Conservation (phyloP, 306 rosid species). For the Canavalia ensiformis region DNA sequence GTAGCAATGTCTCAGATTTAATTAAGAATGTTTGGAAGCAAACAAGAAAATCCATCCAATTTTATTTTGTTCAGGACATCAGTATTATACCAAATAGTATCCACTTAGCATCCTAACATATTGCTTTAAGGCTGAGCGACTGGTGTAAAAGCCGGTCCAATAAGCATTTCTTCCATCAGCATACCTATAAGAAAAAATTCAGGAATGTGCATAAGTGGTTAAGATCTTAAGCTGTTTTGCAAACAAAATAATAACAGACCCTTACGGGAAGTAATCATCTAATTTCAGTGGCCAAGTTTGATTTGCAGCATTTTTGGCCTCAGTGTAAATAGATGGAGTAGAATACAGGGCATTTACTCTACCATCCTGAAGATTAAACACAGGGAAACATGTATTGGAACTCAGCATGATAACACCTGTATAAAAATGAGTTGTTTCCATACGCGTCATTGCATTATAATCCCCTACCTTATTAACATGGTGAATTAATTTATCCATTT, state of each 20-base stretch:
- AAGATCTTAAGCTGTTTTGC: constrained; percentile 6
- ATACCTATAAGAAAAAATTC: constrained; percentile 65
- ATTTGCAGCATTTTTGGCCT: constrained; percentile 82
- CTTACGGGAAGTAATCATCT: constrained; percentile 94
- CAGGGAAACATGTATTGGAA: constrained; percentile 34
- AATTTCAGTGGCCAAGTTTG: constrained; percentile 88
- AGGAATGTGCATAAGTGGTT: constrained; percentile 26
- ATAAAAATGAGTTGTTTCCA: background rate
- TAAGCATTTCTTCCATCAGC: constrained; percentile 74
- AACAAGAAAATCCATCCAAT: constrained; percentile 17
- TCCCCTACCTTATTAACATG: constrained; percentile 76
- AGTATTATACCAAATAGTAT: constrained; percentile 77
- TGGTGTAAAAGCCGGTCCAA: constrained; percentile 89
- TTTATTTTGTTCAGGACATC: constrained; percentile 5
- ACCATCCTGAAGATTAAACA: constrained; percentile 73
- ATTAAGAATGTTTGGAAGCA: background rate
- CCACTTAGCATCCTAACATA: constrained; percentile 80
- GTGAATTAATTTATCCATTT: constrained; percentile 92
- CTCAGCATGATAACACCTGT: constrained; percentile 8
- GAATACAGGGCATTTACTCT: constrained; percentile 90
- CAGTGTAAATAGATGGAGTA: constrained; percentile 86
- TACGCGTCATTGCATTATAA: background rate
- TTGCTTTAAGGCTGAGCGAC: constrained; percentile 83
- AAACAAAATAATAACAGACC: constrained; percentile 26
- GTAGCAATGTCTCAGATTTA: constrained; percentile 5